Evolutionary conservation across 495 filamentous ascomycete genomes (phyloP).

Genomic region (Platismatia glauca): DNA sequence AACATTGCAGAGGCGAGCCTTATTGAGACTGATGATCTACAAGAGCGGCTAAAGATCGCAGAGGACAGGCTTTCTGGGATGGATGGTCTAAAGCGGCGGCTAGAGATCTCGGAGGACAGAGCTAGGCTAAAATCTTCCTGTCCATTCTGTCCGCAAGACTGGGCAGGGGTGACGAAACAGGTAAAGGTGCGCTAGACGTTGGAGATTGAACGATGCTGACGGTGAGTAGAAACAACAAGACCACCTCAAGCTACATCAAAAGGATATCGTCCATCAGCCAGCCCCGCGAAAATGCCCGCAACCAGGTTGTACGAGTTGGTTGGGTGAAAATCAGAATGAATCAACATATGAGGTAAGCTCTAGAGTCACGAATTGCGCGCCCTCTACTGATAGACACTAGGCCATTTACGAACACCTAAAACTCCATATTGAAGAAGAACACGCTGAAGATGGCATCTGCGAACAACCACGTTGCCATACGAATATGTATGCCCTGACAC

Average conservation of each 20-base stretch:
- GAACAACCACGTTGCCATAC: background rate
- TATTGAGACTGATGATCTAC: background rate
- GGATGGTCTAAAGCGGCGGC: background rate
- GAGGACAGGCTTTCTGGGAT: background rate
- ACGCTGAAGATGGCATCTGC: slow-evolving; percentile 1
- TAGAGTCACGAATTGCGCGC: background rate
- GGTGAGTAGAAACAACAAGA: background rate
- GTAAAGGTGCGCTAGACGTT: background rate
- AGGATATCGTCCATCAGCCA: background rate
- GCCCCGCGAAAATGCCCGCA: background rate
- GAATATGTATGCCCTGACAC: background rate
- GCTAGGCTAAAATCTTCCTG: background rate
- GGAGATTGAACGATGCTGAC: background rate
- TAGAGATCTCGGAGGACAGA: background rate
- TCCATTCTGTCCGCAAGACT: background rate
- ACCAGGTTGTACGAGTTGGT: background rate
- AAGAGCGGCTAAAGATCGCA: background rate
- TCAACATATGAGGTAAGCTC: background rate
- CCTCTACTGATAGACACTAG: background rate
- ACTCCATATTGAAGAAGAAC: background rate
- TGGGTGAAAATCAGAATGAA: background rate
- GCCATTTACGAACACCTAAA: background rate
- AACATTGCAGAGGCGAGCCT: background rate
- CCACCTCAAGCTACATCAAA: background rate
- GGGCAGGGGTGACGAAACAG: background rate